phyloP scores from a whole-genome alignment of 1,284 basidiomycete species.

The Cryptococcus neoformans region DNA sequence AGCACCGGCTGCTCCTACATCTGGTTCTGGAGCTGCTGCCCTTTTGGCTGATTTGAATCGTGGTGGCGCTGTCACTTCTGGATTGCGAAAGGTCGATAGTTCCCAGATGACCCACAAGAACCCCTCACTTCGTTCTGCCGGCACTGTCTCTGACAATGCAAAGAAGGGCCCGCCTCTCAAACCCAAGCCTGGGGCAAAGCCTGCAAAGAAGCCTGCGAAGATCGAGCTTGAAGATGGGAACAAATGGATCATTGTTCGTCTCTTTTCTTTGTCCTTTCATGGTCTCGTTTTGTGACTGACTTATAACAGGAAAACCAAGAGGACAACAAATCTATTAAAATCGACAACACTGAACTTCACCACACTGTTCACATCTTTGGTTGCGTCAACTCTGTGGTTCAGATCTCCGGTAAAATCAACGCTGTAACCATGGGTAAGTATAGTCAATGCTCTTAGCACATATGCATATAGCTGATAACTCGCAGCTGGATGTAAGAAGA shows the following conservation, averaged over 20 bases:
- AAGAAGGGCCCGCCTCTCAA: constrained; percentile 47
- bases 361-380: constrained; percentile 88
- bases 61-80: constrained; percentile 85
- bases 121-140: constrained; percentile 69
- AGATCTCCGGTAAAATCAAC: constrained; percentile 93
- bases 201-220: constrained; percentile 86
- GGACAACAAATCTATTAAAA: constrained; percentile 67
- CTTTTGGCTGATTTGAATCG: constrained; percentile 93
- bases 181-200: constrained; percentile 62
- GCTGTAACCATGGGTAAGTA: constrained; percentile 80
- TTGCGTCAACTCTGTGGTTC: constrained; percentile 85
- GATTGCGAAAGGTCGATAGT: constrained; percentile 88
- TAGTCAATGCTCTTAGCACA: not conserved
- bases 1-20: constrained; percentile 43
- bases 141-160: constrained; percentile 59
- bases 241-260: constrained; percentile 89
- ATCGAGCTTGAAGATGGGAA: constrained; percentile 79
- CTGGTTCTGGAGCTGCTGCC: constrained; percentile 65
- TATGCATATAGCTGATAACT: not conserved
- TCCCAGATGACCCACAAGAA: constrained; percentile 99
- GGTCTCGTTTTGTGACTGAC: not conserved
- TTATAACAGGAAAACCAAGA: constrained; percentile 82
- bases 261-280: not conserved
- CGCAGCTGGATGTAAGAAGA: constrained; percentile 84
- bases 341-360: constrained; percentile 74